Evolutionary conservation across 345 rosid genomes (phyloP).

Genomic region (Erodium maritimum): DNA sequence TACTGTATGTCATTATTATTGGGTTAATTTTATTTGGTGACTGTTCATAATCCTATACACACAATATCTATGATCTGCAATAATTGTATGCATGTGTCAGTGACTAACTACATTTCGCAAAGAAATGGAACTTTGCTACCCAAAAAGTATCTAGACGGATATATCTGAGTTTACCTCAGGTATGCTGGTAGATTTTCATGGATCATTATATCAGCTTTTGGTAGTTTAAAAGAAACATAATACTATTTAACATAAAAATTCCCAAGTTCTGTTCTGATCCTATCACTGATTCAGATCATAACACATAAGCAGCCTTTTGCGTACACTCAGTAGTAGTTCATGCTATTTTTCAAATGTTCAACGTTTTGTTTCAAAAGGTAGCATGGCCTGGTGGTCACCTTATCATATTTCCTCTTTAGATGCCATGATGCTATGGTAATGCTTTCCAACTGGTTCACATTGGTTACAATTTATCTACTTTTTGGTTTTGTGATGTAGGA

Average conservation of each 20-base stretch:
- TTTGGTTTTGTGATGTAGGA: constrained; percentile 25
- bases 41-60: too few species aligned
- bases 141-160: background rate
- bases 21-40: too few species aligned
- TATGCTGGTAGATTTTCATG: background rate
- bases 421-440: too few species aligned
- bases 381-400: background rate
- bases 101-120: background rate
- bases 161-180: background rate
- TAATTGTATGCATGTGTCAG: background rate
- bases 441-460: too few species aligned
- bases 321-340: background rate
- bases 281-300: background rate
- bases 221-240: background rate
- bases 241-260: background rate
- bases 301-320: background rate
- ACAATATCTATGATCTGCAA: too few species aligned
- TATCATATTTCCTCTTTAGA: too few species aligned
- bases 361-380: background rate
- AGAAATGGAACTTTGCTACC: background rate
- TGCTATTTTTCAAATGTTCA: background rate
- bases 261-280: background rate
- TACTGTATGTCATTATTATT: too few species aligned
- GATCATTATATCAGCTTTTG: background rate
- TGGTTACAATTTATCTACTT: background rate